phyloP scores from a whole-genome alignment of 306 rosid species.

The Leucaena leucocephala region DNA sequence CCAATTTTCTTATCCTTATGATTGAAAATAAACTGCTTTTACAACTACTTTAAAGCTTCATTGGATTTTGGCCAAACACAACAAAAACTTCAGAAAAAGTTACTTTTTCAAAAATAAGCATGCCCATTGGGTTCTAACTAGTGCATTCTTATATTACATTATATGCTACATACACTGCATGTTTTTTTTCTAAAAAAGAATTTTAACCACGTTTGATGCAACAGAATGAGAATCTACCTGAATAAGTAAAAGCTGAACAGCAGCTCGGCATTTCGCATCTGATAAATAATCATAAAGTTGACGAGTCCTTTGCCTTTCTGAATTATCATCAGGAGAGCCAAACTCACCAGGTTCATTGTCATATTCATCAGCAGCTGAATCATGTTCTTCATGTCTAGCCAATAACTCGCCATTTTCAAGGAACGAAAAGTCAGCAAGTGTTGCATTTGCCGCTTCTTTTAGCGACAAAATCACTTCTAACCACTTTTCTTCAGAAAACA shows the following conservation, averaged over 20 bases:
- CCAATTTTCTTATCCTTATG: not conserved
- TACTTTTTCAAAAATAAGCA: not conserved
- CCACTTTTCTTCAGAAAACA: slow-evolving; percentile 96
- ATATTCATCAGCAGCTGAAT: slow-evolving; percentile 52
- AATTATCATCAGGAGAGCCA: slow-evolving; percentile 52
- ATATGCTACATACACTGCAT: not conserved
- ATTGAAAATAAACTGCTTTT: not conserved
- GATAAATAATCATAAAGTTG: slow-evolving; percentile 63
- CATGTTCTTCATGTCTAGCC: slow-evolving; percentile 46
- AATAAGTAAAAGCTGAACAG: slow-evolving; percentile 92
- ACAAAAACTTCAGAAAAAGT: not conserved
- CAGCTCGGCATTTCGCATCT: slow-evolving; percentile 89
- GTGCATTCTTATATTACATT: not conserved
- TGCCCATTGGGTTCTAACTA: not conserved
- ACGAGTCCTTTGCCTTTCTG: slow-evolving; percentile 48
- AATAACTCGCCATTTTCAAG: slow-evolving; percentile 48
- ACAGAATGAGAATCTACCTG: slow-evolving; percentile 66
- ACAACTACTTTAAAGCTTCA: not conserved
- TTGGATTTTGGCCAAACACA: not conserved
- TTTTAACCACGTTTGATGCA: not conserved
- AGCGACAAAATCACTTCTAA: slow-evolving; percentile 85
- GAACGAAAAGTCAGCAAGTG: slow-evolving; percentile 84
- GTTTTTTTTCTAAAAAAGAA: too few species aligned
- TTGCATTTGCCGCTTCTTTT: slow-evolving; percentile 85
- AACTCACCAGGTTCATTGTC: slow-evolving; percentile 55